These are phyloP conservation scores for Tremella yokohamensis DNA, from an alignment of 768 basidiomycete genomes.

Conservation along the genomic window DNA sequence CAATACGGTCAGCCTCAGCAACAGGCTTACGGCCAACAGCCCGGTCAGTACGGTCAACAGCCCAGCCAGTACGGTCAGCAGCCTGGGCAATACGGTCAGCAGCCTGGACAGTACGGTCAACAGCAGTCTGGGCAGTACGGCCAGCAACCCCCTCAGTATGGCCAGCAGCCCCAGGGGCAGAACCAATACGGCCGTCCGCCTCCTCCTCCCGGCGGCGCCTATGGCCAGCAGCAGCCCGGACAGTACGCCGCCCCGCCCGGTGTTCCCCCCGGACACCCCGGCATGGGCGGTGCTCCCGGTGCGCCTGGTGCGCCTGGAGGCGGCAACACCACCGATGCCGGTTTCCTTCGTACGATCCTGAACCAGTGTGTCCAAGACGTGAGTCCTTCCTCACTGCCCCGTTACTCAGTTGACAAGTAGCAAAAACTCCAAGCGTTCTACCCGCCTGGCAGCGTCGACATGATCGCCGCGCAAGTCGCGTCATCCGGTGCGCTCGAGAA, in stretches of 20 bases:
- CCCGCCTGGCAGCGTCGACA: slow-evolving; percentile 52
- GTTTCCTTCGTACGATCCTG: slow-evolving; percentile 33
- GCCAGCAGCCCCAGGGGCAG: slow-evolving; percentile 18
- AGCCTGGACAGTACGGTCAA: slow-evolving; percentile 22
- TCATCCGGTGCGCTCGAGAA: slow-evolving; percentile 46
- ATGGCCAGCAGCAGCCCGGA: slow-evolving; percentile 38
- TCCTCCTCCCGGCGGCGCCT: slow-evolving; percentile 28
- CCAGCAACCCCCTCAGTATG: slow-evolving; percentile 23
- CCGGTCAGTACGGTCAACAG: slow-evolving; percentile 19
- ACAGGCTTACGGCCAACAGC: slow-evolving; percentile 6
- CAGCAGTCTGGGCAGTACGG: slow-evolving; percentile 25
- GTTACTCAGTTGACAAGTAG: slow-evolving; percentile 17
- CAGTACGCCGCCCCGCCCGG: slow-evolving; percentile 27
- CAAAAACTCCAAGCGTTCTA: slow-evolving; percentile 54
- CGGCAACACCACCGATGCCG: slow-evolving; percentile 25
- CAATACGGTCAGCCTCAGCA: slow-evolving; percentile 23
- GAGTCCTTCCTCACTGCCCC: slow-evolving; percentile 12
- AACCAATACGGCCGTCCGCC: slow-evolving; percentile 33
- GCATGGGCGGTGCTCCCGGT: slow-evolving; percentile 30
- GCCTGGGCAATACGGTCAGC: slow-evolving; percentile 28
- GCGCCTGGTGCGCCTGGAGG: slow-evolving; percentile 20
- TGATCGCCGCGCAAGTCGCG: slow-evolving; percentile 52
- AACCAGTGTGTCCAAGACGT: slow-evolving; percentile 51
- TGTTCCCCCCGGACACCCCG: background rate
- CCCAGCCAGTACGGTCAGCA: slow-evolving; percentile 22